Percentiles rank a stretch among this genome's conserved stretches.
phyloP scores from a whole-genome alignment of 78 protist species.

The Dictyostelium purpureum region DNA sequence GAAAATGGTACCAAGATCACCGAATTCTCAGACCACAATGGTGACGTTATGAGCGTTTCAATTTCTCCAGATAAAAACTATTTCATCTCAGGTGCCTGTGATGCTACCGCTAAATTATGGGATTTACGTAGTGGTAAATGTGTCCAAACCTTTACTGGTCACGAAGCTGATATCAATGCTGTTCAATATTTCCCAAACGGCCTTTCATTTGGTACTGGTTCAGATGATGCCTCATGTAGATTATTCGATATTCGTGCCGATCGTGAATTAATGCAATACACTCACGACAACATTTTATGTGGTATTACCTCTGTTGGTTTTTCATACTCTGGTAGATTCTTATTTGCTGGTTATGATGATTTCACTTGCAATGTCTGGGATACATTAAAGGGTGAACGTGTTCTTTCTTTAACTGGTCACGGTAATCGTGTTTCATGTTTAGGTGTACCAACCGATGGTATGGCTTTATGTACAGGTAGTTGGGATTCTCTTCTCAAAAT shows the following conservation, averaged over 20 bases:
- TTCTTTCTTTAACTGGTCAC: slow-evolving; percentile 89
- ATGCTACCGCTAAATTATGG: slow-evolving; percentile 94
- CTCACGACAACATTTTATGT: slow-evolving; percentile 88
- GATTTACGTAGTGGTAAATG: slow-evolving; percentile 91
- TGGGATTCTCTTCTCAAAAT: slow-evolving; percentile 94
- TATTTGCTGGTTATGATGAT: slow-evolving; percentile 86
- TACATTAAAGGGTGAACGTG: slow-evolving; percentile 91
- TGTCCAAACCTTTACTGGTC: slow-evolving; percentile 95
- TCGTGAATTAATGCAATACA: slow-evolving; percentile 90
- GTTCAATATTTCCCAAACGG: slow-evolving; percentile 93
- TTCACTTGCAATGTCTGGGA: slow-evolving; percentile 97
- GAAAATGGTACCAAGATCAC: slow-evolving; percentile 83
- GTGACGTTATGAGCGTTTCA: slow-evolving; percentile 95
- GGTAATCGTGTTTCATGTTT: slow-evolving; percentile 97
- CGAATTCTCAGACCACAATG: slow-evolving; percentile 92
- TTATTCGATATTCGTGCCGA: slow-evolving; percentile 97
- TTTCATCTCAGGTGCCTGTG: slow-evolving; percentile 95
- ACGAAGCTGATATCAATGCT: slow-evolving; percentile 96
- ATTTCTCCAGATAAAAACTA: slow-evolving; percentile 83
- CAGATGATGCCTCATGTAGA: slow-evolving; percentile 97
- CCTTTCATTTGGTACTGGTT: slow-evolving; percentile 94
- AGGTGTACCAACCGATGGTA: slow-evolving; percentile 95
- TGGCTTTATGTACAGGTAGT: slow-evolving; percentile 97
- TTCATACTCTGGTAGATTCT: slow-evolving; percentile 85
- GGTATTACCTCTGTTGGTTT: slow-evolving; percentile 97